Base-by-base conservation (phyloP, 108 stramenopile genomes). In the Cyclostephanos invisitatus region DNA sequence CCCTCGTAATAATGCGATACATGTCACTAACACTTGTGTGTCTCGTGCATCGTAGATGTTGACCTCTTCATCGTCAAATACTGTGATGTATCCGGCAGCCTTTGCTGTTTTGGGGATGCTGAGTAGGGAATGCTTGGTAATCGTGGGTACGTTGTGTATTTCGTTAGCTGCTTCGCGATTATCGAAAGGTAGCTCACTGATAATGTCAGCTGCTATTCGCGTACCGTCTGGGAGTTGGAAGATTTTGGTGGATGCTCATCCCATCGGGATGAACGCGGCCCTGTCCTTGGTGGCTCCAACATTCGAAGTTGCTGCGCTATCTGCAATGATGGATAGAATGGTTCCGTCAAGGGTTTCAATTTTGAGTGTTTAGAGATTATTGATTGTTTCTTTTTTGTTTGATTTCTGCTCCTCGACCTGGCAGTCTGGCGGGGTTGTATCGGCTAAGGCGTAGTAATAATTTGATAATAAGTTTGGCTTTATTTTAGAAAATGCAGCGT, bases 101-200 rank as follows among this genome's bases (percentile, higher is more conserved):
- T 70, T 56, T 21, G 68, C 57, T 0, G 42, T 5, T 42, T 68
- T 70, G 14, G n/a, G 14, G 2, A 44, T 24, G 37, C 68, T 70
- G 14, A 58, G 38, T 1, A 70, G 57, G 0, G 51, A 56, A 14
- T 57, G 57, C 17, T 20, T 40, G 18, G 68, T 8, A 0, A 58
- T 40, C 1, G 57, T 32, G 4, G 32, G 32, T 32, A 32, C 32
- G 32, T 32, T 32, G 32, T 32, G 32, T 32, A 32, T 32, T 4
- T 32, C 32, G 2, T 4, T 32, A 3, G 32, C 32, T 32, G 32
- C 3, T 32, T 32, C 32, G 4, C 32, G 32, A 3, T 3, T 32
- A 3, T 32, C 3, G 32, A 32, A 32, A 3, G 32, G 32, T 32
- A 32, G 14, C 46, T 21, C 6, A 3, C 25, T 7, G 36, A 32